Evolutionary conservation across 2,329 filamentous ascomycete species (phyloP).

Genomic region (Gyromitra esculenta): DNA sequence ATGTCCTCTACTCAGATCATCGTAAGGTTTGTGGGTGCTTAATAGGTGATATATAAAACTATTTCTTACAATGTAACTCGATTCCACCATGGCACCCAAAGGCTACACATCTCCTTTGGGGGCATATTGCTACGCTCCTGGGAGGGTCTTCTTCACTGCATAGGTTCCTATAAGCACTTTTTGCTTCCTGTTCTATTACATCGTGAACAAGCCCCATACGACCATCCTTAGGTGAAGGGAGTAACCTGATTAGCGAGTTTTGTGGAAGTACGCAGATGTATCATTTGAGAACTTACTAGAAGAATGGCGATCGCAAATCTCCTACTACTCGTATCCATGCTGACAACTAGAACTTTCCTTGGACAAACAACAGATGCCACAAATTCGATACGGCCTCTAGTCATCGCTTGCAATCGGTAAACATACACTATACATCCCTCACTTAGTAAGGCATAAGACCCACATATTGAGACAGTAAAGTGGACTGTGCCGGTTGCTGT

Average conservation of each 20-base stretch:
- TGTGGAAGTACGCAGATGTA: neutral
- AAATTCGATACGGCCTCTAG: conserved; percentile 54
- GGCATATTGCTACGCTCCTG: conserved; percentile 72
- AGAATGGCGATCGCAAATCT: conserved; percentile 69
- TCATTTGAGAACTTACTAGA: conserved; percentile 37
- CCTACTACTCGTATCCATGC: conserved; percentile 70
- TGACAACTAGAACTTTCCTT: conserved; percentile 68
- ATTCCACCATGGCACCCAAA: conserved; percentile 72
- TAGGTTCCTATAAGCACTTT: conserved; percentile 60
- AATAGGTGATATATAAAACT: no score
- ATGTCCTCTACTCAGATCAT: neutral
- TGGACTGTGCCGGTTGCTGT: conserved; percentile 60
- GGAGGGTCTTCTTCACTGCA: conserved; percentile 72
- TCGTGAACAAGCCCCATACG: conserved; percentile 72
- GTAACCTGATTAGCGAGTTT: conserved; percentile 5
- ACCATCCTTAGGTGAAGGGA: conserved; percentile 63
- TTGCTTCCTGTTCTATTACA: conserved; percentile 59
- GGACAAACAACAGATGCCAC: conserved; percentile 66
- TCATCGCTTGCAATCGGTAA: conserved; percentile 63
- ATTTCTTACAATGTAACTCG: conserved; percentile 68
- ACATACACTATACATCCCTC: conserved; percentile 68
- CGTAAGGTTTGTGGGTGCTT: neutral
- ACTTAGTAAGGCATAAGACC: conserved; percentile 68
- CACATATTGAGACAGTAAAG: conserved; percentile 64
- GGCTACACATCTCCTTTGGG: conserved; percentile 71